These are phyloP conservation scores for Aspergillus incahuasiensis DNA, from an alignment of 495 filamentous ascomycete genomes.

Conservation along the genomic window DNA sequence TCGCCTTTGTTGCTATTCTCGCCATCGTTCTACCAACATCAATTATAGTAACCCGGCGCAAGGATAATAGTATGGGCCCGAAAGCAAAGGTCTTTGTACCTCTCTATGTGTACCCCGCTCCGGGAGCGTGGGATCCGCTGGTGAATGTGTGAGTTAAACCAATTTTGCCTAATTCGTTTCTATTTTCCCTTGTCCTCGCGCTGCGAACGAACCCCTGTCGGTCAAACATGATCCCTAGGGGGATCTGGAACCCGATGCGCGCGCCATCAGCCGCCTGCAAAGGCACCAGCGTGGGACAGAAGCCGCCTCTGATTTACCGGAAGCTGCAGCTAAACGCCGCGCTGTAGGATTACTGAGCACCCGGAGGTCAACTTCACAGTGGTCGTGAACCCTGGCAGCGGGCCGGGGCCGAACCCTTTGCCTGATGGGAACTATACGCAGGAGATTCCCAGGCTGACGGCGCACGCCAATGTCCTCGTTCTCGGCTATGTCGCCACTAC, in stretches of 20 bases:
- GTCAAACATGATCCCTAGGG: constrained; percentile 11
- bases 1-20: constrained; percentile 30
- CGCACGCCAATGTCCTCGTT: constrained; percentile 44
- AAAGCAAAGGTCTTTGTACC: constrained; percentile 48
- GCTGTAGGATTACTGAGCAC: constrained; percentile 34
- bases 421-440: constrained; percentile 50
- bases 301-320: constrained; percentile 10
- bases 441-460: constrained; percentile 41
- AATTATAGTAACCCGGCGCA: constrained; percentile 30
- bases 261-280: constrained; percentile 22
- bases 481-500: constrained; percentile 53
- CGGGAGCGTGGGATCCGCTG: constrained; percentile 48
- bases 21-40: constrained; percentile 33
- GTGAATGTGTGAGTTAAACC: constrained; percentile 42
- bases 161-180: constrained; percentile 11
- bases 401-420: constrained; percentile 41
- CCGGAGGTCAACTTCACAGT: constrained; percentile 48
- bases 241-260: constrained; percentile 17
- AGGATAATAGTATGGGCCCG: constrained; percentile 38
- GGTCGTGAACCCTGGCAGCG: constrained; percentile 53
- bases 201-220: neutral
- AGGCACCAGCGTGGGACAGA: constrained; percentile 16
- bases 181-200: neutral
- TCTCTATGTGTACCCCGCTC: constrained; percentile 52
- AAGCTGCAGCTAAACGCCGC: constrained; percentile 24